These are phyloP conservation scores for Ustanciosporium gigantosporum DNA, from an alignment of 1,284 basidiomycete species.

Conservation along the genomic window DNA sequence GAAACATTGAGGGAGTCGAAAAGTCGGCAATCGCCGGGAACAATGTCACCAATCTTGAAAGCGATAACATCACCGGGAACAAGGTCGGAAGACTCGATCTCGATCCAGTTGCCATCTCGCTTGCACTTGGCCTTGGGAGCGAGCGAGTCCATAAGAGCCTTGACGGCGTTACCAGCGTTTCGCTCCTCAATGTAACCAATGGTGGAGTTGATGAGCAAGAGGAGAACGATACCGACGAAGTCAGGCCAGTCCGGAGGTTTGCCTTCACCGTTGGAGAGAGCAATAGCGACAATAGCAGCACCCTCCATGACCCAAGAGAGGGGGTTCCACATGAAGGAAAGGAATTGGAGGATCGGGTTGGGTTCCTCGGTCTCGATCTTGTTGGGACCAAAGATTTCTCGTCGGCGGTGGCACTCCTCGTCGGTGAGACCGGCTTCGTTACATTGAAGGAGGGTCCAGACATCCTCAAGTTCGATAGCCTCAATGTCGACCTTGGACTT, in stretches of 20 bases:
- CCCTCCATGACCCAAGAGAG: constrained; percentile 93
- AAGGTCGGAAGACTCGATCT: constrained; percentile 75
- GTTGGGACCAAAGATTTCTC: constrained; percentile 95
- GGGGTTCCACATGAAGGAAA: constrained; percentile 56
- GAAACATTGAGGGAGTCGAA: constrained; percentile 74
- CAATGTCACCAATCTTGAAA: constrained; percentile 85
- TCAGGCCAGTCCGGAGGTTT: constrained; percentile 92
- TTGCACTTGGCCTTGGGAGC: constrained; percentile 84
- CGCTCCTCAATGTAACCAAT: constrained; percentile 99
- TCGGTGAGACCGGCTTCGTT: constrained; percentile 74
- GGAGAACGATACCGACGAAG: constrained; percentile 92
- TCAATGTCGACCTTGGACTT: constrained; percentile 99
- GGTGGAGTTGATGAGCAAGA: constrained; percentile 89
- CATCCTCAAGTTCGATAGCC: constrained; percentile 93
- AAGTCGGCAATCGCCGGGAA: constrained; percentile 79
- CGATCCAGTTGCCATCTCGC: constrained; percentile 66
- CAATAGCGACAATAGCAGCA: constrained; percentile 93
- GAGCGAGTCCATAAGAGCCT: constrained; percentile 97
- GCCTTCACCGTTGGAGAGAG: constrained; percentile 86
- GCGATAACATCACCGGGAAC: constrained; percentile 91
- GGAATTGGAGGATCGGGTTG: constrained; percentile 67
- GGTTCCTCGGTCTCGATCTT: constrained; percentile 75
- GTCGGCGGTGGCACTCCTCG: constrained; percentile 79
- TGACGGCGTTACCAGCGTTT: constrained; percentile 96
- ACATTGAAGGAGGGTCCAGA: constrained; percentile 92